Percentiles rank a stretch among this genome's conserved stretches.
These are phyloP conservation scores for Ilex aquifolium DNA, from an alignment of 257 asterid species.

Conservation along the genomic window DNA sequence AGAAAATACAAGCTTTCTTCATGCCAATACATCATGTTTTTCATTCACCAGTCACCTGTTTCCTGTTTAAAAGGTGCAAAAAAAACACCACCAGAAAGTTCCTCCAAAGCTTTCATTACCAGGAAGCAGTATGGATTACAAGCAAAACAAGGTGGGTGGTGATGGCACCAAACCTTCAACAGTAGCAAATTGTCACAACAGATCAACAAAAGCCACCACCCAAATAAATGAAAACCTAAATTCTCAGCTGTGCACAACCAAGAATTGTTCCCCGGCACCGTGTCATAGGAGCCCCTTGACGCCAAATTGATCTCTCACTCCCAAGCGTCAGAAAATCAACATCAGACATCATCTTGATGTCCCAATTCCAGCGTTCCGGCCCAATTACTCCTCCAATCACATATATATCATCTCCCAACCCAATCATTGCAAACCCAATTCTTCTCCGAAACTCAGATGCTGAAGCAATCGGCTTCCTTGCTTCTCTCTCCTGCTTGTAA, in stretches of 20 bases:
- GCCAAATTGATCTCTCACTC: constrained; percentile 78
- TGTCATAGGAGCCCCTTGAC: constrained; percentile 84
- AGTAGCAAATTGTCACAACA: neutral
- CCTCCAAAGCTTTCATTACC: no score
- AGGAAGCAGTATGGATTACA: neutral
- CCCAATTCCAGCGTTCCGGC: constrained; percentile 85
- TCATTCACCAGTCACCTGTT: neutral
- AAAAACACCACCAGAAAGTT: no score
- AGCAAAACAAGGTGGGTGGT: neutral
- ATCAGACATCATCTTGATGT: constrained; percentile 58
- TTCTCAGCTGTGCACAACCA: constrained; percentile 77
- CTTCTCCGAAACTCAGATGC: constrained; percentile 79
- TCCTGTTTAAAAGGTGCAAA: neutral
- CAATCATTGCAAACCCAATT: constrained; percentile 84
- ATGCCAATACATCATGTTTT: neutral
- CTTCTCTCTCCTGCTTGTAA: constrained; percentile 69
- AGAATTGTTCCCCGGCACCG: constrained; percentile 79
- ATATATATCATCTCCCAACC: constrained; percentile 74
- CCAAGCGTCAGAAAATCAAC: constrained; percentile 74
- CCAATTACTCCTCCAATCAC: constrained; percentile 90
- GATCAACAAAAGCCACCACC: neutral
- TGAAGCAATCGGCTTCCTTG: constrained; percentile 46
- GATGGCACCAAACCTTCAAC: neutral
- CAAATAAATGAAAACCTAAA: constrained; percentile 29
- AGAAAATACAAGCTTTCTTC: neutral